Conservation (phyloP, 176 grass and related monocot species). For the Hordeum vulgare region DNA sequence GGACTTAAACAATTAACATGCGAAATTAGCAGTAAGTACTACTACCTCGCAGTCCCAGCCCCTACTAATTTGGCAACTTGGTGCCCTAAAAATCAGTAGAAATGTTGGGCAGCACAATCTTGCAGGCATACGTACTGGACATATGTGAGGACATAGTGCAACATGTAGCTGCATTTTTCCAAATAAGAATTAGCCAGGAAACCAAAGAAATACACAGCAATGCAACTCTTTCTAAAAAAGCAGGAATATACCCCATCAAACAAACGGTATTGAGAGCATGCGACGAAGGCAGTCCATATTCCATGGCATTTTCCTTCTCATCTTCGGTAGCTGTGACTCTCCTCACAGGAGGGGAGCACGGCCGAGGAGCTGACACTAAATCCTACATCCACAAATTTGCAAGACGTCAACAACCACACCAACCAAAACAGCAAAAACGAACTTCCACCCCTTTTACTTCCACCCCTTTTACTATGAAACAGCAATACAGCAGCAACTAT, state of each 20-base stretch:
- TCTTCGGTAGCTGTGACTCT: conserved; percentile 75
- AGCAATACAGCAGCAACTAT: no score
- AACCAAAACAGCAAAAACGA: background rate
- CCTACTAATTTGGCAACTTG: background rate
- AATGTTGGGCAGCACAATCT: background rate
- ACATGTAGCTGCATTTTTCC: conserved; percentile 58
- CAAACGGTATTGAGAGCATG: conserved; percentile 92
- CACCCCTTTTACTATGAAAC: no score
- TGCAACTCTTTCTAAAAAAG: background rate
- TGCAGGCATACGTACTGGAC: conserved; percentile 47
- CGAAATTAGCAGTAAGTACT: background rate
- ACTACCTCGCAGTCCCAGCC: background rate
- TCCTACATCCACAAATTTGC: conserved; percentile 45
- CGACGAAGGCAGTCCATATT: conserved; percentile 92
- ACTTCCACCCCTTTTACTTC: background rate
- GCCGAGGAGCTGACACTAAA: conserved; percentile 79
- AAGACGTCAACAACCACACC: conserved; percentile 1
- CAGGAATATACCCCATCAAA: conserved; percentile 62
- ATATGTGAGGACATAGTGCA: conserved; percentile 63
- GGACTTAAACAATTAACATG: background rate
- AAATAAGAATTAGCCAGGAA: conserved; percentile 1
- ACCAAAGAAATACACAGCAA: background rate
- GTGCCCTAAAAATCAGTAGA: background rate
- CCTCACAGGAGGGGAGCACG: conserved; percentile 85
- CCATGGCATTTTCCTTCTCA: conserved; percentile 96